A percentile compares a stretch with the other conserved stretches of the same genome.
phyloP scores from a whole-genome alignment of 1,284 basidiomycete genomes.

The Leccinum pallidistipes region DNA sequence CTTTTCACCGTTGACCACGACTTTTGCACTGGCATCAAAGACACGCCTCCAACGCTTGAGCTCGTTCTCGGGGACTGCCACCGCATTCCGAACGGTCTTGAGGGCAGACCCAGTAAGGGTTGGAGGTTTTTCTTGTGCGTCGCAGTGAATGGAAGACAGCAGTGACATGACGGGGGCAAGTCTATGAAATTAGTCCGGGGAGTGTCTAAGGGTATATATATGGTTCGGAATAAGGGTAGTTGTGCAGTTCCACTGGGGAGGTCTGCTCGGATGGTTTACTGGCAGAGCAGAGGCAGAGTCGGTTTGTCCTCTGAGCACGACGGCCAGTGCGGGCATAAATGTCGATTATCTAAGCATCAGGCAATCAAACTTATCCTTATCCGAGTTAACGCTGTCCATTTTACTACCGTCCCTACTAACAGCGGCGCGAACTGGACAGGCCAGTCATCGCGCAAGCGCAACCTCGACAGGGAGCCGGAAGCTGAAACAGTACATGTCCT shows the following conservation, averaged over 20 bases:
- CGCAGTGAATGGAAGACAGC: slow-evolving; percentile 47
- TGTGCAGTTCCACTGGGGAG: slow-evolving; percentile 18
- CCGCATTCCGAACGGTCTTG: slow-evolving; percentile 61
- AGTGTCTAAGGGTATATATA: slow-evolving; percentile 34
- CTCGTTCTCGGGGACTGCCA: slow-evolving; percentile 78
- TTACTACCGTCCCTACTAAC: not conserved
- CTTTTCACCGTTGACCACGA: slow-evolving; percentile 74
- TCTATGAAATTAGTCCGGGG: slow-evolving; percentile 31
- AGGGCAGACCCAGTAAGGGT: slow-evolving; percentile 55
- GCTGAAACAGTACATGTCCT: slow-evolving; percentile 98
- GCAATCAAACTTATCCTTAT: not conserved
- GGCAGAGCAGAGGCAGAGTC: not conserved
- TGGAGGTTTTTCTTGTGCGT: slow-evolving; percentile 39
- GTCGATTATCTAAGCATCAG: slow-evolving; percentile 29
- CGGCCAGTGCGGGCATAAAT: slow-evolving; percentile 21
- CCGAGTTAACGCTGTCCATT: not conserved
- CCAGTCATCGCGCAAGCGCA: slow-evolving; percentile 39
- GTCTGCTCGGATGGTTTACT: slow-evolving; percentile 11
- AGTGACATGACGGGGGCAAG: slow-evolving; percentile 31
- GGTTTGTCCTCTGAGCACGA: slow-evolving; percentile 12
- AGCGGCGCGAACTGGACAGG: not conserved
- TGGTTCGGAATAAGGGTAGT: slow-evolving; percentile 23
- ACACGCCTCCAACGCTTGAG: slow-evolving; percentile 83
- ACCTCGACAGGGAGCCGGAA: slow-evolving; percentile 78
- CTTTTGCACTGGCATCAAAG: slow-evolving; percentile 81